These are phyloP conservation scores for Gloeophyllum trabeum DNA, from an alignment of 768 basidiomycete genomes.

Conservation along the genomic window DNA sequence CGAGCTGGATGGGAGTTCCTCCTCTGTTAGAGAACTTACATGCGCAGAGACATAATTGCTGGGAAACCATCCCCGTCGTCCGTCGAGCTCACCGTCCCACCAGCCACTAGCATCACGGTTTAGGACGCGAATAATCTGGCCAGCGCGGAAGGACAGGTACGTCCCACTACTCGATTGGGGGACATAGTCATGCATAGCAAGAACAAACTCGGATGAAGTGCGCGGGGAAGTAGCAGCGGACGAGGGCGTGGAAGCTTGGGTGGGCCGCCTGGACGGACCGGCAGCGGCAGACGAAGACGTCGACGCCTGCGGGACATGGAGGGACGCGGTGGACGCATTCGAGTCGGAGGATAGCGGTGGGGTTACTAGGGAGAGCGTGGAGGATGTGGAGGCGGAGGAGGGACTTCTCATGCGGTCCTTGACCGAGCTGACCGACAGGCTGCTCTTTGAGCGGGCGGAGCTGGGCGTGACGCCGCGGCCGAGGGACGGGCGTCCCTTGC, in stretches of 20 bases:
- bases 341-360: slow-evolving; percentile 7
- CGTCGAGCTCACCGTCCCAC: slow-evolving; percentile 97
- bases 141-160: slow-evolving; percentile 82
- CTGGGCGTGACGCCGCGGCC: too few relatives aligned
- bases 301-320: slow-evolving; percentile 13
- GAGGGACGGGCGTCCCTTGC: too few relatives aligned
- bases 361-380: slow-evolving; percentile 7
- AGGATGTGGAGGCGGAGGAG: slow-evolving; percentile 7
- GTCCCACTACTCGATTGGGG: slow-evolving; percentile 64
- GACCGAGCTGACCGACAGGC: too few relatives aligned
- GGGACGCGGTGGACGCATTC: slow-evolving; percentile 12
- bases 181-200: slow-evolving; percentile 87
- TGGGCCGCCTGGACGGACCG: not conserved
- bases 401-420: slow-evolving; percentile 8
- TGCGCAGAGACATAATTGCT: slow-evolving; percentile 87
- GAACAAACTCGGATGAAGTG: slow-evolving; percentile 62
- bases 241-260: slow-evolving; percentile 10
- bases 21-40: slow-evolving; percentile 43
- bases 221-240: slow-evolving; percentile 3
- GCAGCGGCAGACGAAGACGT: slow-evolving; percentile 8
- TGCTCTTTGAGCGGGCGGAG: too few relatives aligned
- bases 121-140: slow-evolving; percentile 86
- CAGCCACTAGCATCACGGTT: slow-evolving; percentile 85
- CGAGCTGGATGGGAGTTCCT: slow-evolving; percentile 34
- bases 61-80: slow-evolving; percentile 92